These are phyloP conservation scores for Pseudopithomyces chartarum DNA, from an alignment of 2,329 filamentous ascomycete genomes.

Conservation along the genomic window DNA sequence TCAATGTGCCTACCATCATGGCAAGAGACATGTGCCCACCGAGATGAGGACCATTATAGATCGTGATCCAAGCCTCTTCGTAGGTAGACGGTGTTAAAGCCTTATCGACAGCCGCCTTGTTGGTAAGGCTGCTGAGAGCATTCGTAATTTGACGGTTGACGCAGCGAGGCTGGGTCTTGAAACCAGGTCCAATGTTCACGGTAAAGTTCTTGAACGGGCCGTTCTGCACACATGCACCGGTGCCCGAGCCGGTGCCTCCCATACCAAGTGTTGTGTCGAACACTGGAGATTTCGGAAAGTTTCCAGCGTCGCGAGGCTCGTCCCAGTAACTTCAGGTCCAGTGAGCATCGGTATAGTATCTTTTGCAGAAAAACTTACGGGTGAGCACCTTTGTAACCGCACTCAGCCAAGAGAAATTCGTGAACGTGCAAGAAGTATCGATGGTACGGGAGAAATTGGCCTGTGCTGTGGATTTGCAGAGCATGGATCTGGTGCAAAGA, in stretches of 20 bases:
- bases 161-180: neutral
- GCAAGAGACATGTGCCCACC: constrained; percentile 10
- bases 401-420: constrained; percentile 1
- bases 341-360: too few species aligned
- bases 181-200: neutral
- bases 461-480: neutral
- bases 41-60: constrained; percentile 4
- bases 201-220: constrained; percentile 8
- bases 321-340: too few species aligned
- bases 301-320: too few species aligned
- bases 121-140: neutral
- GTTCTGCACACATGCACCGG: constrained; percentile 5
- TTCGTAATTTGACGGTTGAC: constrained; percentile 6
- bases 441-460: constrained; percentile 42
- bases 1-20: constrained; percentile 3
- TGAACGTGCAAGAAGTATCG: neutral
- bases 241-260: constrained; percentile 4
- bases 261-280: constrained; percentile 3
- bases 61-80: constrained; percentile 10
- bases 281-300: neutral
- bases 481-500: neutral
- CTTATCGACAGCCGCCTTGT: constrained; percentile 2
- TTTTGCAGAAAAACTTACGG: neutral
- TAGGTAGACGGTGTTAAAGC: constrained; percentile 4
- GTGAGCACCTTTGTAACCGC: constrained; percentile 18